These are phyloP conservation scores for Diaporthe helianthi DNA, from an alignment of 2,329 filamentous ascomycete genomes.

Conservation along the genomic window DNA sequence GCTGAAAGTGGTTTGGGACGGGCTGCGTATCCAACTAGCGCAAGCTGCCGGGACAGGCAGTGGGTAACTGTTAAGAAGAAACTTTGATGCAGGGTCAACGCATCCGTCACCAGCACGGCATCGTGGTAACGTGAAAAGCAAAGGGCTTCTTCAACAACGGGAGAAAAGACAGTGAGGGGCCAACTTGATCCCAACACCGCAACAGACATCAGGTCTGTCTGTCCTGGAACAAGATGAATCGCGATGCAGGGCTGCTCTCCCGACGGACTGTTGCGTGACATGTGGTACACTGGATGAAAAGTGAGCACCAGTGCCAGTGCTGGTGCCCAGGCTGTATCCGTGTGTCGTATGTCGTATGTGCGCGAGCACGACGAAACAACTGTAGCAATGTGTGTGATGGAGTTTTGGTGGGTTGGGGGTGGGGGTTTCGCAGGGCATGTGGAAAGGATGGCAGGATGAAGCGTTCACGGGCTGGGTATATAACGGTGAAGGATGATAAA, in stretches of 20 bases:
- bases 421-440: slow-evolving; percentile 1
- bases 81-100: slow-evolving; percentile 18
- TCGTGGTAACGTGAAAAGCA: slow-evolving; percentile 15
- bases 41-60: not conserved
- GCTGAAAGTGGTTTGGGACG: slow-evolving; percentile 22
- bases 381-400: slow-evolving; percentile 3
- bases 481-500: slow-evolving; percentile 16
- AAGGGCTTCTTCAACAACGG: slow-evolving; percentile 1
- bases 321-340: not conserved
- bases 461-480: slow-evolving; percentile 18
- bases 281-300: not conserved
- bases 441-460: slow-evolving; percentile 17
- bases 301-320: not conserved
- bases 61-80: not conserved
- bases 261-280: not conserved
- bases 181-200: not conserved
- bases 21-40: slow-evolving; percentile 3
- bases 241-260: not conserved
- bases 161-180: not conserved
- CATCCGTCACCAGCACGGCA: slow-evolving; percentile 22
- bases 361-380: not conserved
- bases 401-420: not conserved
- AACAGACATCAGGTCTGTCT: not conserved
- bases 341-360: not conserved
- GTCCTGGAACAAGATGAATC: not conserved